Conservation (phyloP, 768 basidiomycete species). For the Russula brevipes region DNA sequence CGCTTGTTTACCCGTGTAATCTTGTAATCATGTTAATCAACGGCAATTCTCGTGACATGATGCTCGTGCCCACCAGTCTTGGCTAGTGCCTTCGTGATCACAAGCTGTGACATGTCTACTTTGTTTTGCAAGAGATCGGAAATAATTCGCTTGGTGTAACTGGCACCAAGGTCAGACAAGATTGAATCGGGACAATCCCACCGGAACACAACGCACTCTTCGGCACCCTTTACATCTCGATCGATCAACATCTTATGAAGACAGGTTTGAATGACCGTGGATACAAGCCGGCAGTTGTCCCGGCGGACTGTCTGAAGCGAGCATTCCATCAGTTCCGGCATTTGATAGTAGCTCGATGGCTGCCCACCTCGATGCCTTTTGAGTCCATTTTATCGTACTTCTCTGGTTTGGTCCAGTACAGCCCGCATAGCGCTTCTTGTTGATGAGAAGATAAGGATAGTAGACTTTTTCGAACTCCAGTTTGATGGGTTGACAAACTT, state of each 20-base stretch:
- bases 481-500: slow-evolving; percentile 95
- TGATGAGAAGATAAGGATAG: slow-evolving; percentile 96
- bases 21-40: slow-evolving; percentile 35
- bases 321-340: background rate
- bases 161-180: slow-evolving; percentile 30
- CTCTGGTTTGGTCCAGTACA: slow-evolving; percentile 95
- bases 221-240: slow-evolving; percentile 87
- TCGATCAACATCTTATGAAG: slow-evolving; percentile 97
- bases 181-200: background rate
- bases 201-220: slow-evolving; percentile 56
- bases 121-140: slow-evolving; percentile 94
- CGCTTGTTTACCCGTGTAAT: slow-evolving; percentile 93
- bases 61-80: slow-evolving; percentile 57
- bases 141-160: slow-evolving; percentile 91
- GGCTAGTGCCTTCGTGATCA: slow-evolving; percentile 95
- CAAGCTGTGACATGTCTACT: slow-evolving; percentile 97
- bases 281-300: slow-evolving; percentile 97
- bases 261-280: slow-evolving; percentile 97
- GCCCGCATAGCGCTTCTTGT: slow-evolving; percentile 98
- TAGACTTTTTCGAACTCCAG: slow-evolving; percentile 99
- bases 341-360: background rate
- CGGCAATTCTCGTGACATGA: background rate
- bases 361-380: slow-evolving; percentile 91
- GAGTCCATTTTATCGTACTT: slow-evolving; percentile 99
- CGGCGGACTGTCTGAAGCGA: slow-evolving; percentile 81